Base-by-base conservation (phyloP, 2,329 filamentous ascomycete genomes). In the Talaromyces piceae region DNA sequence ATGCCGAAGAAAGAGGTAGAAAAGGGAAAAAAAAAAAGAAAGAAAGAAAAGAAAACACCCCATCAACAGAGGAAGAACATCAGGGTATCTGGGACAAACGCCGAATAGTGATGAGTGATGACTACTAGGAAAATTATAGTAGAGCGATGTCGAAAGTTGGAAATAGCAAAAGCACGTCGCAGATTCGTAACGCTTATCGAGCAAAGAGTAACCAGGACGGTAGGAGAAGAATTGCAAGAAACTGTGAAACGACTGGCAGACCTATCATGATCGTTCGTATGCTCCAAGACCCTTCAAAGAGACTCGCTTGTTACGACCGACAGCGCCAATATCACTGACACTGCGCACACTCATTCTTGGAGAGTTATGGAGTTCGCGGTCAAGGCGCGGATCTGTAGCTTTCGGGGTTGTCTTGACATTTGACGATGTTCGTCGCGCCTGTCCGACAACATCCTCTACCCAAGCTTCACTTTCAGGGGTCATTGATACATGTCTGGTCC, bases 391-490 rank as follows among this genome's bases (percentile, higher is more conserved):
- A 30, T 51, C 55, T 12, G 53, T 57, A 18, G 60, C 56, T 26
- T 63, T 60, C 7, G 39, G 52, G 13, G 63, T 57, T 0, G 63
- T 62, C 13, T 67, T 62, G 7, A 64, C 52, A 4, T 64, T 67
- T 8, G 68, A 66, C 4, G 67, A 65, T 13, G 67, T 67, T 31
- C 64, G 62, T 39, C 72, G 63, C 5, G 72, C 71, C 58, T 73
- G 70, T 30, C 70, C 69, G 23, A 74, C 63, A 18, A 75, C 68
- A 49, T 70, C 69, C 57, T 73, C 69, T 8, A 75, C 72, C 73
- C 73, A 75, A 1, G 71, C 71, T 56, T 75, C 72, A 53, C 71
- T 71, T 45, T 73, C 69, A 3, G 70, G 68, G 20, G 63, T 72
- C 58, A 73, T 73, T 5, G 69, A 69, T 25, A 68, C 61, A 25